These are phyloP conservation scores for Tetrahymena borealis DNA, from an alignment of 73 alveolate species.

Conservation along the genomic window DNA sequence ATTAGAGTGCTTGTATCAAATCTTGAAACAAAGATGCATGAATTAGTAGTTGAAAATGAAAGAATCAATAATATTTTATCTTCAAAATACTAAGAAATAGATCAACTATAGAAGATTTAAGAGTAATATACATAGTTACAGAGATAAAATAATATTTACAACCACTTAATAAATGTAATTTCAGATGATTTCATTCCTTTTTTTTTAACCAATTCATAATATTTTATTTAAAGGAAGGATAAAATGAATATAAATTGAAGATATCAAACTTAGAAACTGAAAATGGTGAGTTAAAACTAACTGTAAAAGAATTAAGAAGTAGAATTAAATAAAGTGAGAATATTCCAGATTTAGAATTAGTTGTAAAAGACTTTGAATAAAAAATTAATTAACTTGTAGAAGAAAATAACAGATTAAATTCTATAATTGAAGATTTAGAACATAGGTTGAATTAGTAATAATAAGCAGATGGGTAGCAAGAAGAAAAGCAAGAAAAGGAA, in stretches of 20 bases:
- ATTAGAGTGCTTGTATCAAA: background rate
- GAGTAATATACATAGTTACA: background rate
- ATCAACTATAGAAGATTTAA: background rate
- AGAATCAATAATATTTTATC: background rate
- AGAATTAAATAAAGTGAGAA: background rate
- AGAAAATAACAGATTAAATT: background rate
- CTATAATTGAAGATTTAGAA: background rate
- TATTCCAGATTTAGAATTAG: background rate
- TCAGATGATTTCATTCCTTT: background rate
- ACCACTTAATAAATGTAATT: background rate
- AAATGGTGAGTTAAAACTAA: background rate
- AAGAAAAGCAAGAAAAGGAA: no score
- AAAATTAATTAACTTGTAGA: background rate
- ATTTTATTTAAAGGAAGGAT: background rate
- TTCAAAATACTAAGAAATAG: background rate
- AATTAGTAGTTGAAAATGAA: background rate
- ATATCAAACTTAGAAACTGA: background rate
- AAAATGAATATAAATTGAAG: background rate
- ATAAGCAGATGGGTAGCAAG: no score
- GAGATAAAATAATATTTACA: background rate
- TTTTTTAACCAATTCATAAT: background rate
- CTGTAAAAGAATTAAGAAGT: background rate
- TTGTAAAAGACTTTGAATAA: background rate
- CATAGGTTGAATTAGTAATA: background rate
- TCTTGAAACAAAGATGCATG: background rate